phyloP scores from a whole-genome alignment of 306 rosid species.

The Dalbergia cultrata region DNA sequence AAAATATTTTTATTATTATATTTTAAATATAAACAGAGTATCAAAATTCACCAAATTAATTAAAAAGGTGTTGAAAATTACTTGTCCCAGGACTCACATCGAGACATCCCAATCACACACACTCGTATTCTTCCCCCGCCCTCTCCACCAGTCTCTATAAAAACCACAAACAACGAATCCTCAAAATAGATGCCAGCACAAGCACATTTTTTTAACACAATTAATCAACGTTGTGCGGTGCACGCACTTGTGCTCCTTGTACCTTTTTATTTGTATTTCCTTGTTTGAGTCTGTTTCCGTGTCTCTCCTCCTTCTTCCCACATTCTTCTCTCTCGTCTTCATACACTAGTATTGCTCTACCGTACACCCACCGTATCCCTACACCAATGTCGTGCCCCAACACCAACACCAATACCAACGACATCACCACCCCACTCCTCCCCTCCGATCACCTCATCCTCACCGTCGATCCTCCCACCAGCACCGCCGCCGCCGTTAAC shows the following conservation, averaged over 20 bases:
- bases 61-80: neutral
- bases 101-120: neutral
- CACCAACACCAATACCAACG: neutral
- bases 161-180: neutral
- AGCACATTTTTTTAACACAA: too few relatives aligned
- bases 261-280: neutral
- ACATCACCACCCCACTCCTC: conserved; percentile 69
- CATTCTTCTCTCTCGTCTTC: neutral
- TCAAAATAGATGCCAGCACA: neutral
- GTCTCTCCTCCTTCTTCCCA: neutral
- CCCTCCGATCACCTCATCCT: conserved; percentile 66
- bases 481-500: conserved; percentile 26
- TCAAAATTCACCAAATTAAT: too few relatives aligned
- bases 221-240: too few relatives aligned
- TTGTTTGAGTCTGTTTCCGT: neutral
- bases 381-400: neutral
- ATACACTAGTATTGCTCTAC: neutral
- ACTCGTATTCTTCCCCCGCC: neutral
- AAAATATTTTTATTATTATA: too few relatives aligned
- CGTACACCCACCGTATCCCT: neutral
- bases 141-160: too few relatives aligned
- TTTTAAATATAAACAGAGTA: too few relatives aligned
- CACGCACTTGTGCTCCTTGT: neutral
- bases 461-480: conserved; percentile 39
- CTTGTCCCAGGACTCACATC: neutral